phyloP scores from a whole-genome alignment of 1,284 basidiomycete species.

The Cutaneotrichosporon mucoides region DNA sequence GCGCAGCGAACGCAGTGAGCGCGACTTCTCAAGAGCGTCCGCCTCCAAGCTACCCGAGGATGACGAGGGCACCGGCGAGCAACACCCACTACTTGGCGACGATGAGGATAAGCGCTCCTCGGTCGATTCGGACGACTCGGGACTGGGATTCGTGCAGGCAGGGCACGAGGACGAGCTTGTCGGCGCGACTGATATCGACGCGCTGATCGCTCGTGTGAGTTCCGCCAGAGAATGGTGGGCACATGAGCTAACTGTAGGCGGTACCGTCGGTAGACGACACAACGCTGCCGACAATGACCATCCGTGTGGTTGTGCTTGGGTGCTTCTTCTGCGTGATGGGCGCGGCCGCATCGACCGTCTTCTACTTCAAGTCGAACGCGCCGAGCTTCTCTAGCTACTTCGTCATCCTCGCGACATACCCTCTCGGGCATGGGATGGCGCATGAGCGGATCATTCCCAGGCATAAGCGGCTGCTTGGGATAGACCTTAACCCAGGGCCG shows the following conservation, averaged over 20 bases:
- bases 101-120: slow-evolving; percentile 5
- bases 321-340: slow-evolving; percentile 54
- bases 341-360: slow-evolving; percentile 52
- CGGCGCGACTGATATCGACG: slow-evolving; percentile 29
- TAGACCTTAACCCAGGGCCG: slow-evolving; percentile 52
- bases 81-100: slow-evolving; percentile 4
- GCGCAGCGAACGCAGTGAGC: not conserved
- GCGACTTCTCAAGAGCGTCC: not conserved
- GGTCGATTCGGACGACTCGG: slow-evolving; percentile 1
- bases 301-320: slow-evolving; percentile 55
- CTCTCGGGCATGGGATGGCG: slow-evolving; percentile 49
- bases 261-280: slow-evolving; percentile 56
- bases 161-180: slow-evolving; percentile 7
- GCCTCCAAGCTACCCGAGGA: slow-evolving; percentile 5
- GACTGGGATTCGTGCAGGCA: slow-evolving; percentile 1
- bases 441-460: slow-evolving; percentile 34
- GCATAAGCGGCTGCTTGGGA: slow-evolving; percentile 30
- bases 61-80: slow-evolving; percentile 11
- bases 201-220: slow-evolving; percentile 37
- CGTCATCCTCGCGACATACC: slow-evolving; percentile 54
- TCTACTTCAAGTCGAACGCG: slow-evolving; percentile 53
- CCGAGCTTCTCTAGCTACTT: slow-evolving; percentile 56
- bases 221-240: not conserved
- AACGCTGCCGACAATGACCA: slow-evolving; percentile 53
- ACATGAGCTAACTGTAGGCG: slow-evolving; percentile 31